Conservation (phyloP, 495 filamentous ascomycete species). For the Penicillium cinerascens region DNA sequence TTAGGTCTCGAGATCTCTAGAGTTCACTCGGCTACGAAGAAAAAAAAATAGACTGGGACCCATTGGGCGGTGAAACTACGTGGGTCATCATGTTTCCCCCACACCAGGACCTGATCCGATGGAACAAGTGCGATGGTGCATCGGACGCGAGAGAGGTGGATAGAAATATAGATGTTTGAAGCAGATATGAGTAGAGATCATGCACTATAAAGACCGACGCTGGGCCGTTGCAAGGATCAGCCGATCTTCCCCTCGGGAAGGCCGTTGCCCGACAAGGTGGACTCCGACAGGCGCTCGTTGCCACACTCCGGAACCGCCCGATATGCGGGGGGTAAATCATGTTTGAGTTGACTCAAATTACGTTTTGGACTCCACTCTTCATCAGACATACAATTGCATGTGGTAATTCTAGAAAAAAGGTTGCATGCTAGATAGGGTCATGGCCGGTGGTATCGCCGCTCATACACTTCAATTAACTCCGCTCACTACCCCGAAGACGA, state of each 20-base stretch:
- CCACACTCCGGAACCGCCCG: slow-evolving; percentile 19
- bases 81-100: slow-evolving; percentile 24
- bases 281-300: background rate
- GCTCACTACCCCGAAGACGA: slow-evolving; percentile 87
- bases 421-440: slow-evolving; percentile 5
- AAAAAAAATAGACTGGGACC: background rate
- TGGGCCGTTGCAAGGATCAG: background rate
- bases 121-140: slow-evolving; percentile 4
- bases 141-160: slow-evolving; percentile 10
- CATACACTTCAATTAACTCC: slow-evolving; percentile 46
- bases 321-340: slow-evolving; percentile 9
- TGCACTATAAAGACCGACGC: background rate
- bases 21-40: background rate
- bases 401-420: background rate
- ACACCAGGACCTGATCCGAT: background rate
- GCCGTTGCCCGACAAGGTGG: slow-evolving; percentile 13
- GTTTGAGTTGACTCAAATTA: background rate
- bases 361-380: background rate
- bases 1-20: background rate
- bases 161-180: background rate
- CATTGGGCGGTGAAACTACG: slow-evolving; percentile 22
- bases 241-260: slow-evolving; percentile 22
- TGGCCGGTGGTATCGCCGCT: slow-evolving; percentile 3
- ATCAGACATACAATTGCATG: background rate
- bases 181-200: background rate